These are phyloP conservation scores for Xanthoconium separans DNA, from an alignment of 1,284 basidiomycete species.

Conservation along the genomic window DNA sequence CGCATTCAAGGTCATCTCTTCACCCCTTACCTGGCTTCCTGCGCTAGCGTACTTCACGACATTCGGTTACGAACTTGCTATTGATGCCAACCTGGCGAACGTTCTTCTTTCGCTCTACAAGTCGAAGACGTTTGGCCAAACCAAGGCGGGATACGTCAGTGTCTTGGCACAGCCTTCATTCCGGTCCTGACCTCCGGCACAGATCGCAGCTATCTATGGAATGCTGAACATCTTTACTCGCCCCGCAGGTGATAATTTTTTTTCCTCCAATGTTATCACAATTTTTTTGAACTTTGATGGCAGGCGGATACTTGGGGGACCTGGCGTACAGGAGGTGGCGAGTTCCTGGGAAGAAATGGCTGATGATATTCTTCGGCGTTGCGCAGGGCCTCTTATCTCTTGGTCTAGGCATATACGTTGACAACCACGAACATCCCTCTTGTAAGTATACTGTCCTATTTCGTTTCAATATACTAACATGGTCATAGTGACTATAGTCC, in stretches of 20 bases:
- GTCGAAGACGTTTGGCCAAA: slow-evolving; percentile 40
- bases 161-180: neutral
- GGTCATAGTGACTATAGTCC: slow-evolving; percentile 27
- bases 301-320: slow-evolving; percentile 54
- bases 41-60: slow-evolving; percentile 51
- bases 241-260: slow-evolving; percentile 34
- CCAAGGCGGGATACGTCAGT: slow-evolving; percentile 53
- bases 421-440: slow-evolving; percentile 29
- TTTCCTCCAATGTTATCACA: neutral
- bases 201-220: slow-evolving; percentile 45
- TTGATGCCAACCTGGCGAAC: slow-evolving; percentile 56
- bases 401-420: slow-evolving; percentile 47
- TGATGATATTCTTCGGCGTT: slow-evolving; percentile 44
- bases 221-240: slow-evolving; percentile 55
- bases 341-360: slow-evolving; percentile 50
- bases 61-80: slow-evolving; percentile 59
- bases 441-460: slow-evolving; percentile 10
- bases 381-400: slow-evolving; percentile 49
- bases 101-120: slow-evolving; percentile 44
- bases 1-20: slow-evolving; percentile 38
- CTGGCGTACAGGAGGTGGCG: slow-evolving; percentile 47
- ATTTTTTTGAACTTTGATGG: neutral
- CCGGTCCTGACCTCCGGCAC: slow-evolving; percentile 10
- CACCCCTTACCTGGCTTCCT: slow-evolving; percentile 61
- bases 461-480: neutral